phyloP scores from a whole-genome alignment of 768 basidiomycete genomes.

The Lentinula raphanica region DNA sequence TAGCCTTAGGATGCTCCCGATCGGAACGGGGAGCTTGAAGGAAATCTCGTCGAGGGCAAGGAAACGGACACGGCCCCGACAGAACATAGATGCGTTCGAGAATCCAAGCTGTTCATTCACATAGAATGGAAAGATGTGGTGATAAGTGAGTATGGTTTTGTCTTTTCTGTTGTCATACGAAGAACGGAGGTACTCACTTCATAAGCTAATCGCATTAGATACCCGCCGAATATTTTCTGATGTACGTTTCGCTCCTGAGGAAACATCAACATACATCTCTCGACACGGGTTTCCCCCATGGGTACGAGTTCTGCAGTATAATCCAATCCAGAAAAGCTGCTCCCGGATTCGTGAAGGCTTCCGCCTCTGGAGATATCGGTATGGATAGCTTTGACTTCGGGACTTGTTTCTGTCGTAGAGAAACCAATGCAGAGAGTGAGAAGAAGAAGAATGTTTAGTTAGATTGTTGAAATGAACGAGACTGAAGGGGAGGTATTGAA shows the following conservation, averaged over 20 bases:
- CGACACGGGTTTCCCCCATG: slow-evolving; percentile 71
- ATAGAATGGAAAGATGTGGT: too few species aligned
- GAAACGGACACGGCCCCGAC: slow-evolving; percentile 61
- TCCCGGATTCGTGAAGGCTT: neutral
- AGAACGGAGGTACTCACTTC: slow-evolving; percentile 37
- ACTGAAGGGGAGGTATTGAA: too few species aligned
- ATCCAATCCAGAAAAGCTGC: neutral
- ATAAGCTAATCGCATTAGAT: slow-evolving; percentile 56
- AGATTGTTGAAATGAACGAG: too few species aligned
- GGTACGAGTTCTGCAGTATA: slow-evolving; percentile 47
- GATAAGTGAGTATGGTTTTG: too few species aligned
- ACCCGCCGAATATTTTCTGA: slow-evolving; percentile 79
- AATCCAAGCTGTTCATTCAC: slow-evolving; percentile 65
- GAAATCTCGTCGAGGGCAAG: slow-evolving; percentile 76
- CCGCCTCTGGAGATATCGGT: neutral
- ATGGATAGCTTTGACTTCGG: neutral
- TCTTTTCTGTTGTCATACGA: too few species aligned
- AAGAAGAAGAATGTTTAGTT: neutral
- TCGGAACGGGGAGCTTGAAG: slow-evolving; percentile 76
- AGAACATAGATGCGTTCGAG: slow-evolving; percentile 66
- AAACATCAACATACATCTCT: slow-evolving; percentile 74
- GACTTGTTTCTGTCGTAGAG: neutral
- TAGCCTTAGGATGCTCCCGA: slow-evolving; percentile 75
- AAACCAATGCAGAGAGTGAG: neutral
- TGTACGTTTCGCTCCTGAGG: slow-evolving; percentile 85